Conservation (phyloP, 805 yeast species). For the Sugiyamaella floridensis region DNA sequence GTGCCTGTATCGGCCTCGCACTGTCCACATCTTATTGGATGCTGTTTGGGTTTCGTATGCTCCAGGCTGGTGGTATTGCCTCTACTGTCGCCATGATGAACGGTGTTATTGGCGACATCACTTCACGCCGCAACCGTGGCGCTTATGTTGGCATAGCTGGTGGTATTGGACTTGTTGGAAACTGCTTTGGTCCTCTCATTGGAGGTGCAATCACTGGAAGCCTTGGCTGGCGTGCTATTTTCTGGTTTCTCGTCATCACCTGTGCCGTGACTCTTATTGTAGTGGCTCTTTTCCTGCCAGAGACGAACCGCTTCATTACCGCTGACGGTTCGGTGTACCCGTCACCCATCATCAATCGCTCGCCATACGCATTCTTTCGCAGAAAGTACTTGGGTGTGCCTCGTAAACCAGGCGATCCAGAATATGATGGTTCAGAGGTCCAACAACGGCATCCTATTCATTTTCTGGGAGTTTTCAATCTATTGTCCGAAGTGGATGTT, state of each 20-base stretch:
- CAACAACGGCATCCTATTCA: conserved; percentile 6
- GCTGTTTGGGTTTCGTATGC: conserved; percentile 57
- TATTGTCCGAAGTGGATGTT: conserved; percentile 30
- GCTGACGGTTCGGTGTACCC: conserved; percentile 71
- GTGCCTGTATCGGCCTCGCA: conserved; percentile 63
- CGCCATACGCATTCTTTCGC: conserved; percentile 21
- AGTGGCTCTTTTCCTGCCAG: conserved; percentile 49
- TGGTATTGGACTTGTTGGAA: conserved; percentile 64
- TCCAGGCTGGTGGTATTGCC: conserved; percentile 74
- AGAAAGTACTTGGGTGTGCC: conserved; percentile 22
- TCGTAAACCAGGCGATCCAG: conserved; percentile 12
- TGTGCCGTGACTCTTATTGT: conserved; percentile 39
- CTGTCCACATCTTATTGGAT: conserved; percentile 49
- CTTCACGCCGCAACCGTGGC: conserved; percentile 62
- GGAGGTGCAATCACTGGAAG: conserved; percentile 44
- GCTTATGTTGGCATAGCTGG: conserved; percentile 56
- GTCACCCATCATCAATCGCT: conserved; percentile 15
- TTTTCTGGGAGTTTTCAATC: conserved; percentile 5
- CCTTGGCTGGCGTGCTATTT: conserved; percentile 58
- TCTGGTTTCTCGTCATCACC: conserved; percentile 63
- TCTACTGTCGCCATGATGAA: conserved; percentile 65
- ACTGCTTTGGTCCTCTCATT: conserved; percentile 72
- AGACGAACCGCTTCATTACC: conserved; percentile 62
- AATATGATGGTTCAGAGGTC: conserved; percentile 8
- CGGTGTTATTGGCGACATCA: conserved; percentile 70